These are phyloP conservation scores for Huntiella abstrusa DNA, from an alignment of 2,329 filamentous ascomycete genomes.

Conservation along the genomic window DNA sequence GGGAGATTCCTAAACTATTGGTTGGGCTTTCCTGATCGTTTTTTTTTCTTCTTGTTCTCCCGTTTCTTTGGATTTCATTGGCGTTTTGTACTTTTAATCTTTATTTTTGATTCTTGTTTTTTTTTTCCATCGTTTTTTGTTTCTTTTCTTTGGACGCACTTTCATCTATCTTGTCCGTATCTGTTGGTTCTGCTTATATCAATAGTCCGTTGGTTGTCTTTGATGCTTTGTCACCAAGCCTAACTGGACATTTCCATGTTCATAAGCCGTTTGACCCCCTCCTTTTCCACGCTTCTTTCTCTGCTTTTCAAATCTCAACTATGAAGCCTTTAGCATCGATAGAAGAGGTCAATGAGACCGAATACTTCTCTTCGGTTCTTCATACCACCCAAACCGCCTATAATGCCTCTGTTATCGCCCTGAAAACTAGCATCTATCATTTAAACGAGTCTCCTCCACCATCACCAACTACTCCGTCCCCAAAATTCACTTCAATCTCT, in stretches of 20 bases:
- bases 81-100: too few species aligned
- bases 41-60: too few species aligned
- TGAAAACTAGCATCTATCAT: slow-evolving; percentile 10
- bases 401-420: slow-evolving; percentile 5
- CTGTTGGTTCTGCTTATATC: not conserved
- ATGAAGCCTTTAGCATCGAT: slow-evolving; percentile 8
- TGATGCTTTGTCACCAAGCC: not conserved
- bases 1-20: too few species aligned
- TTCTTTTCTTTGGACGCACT: not conserved
- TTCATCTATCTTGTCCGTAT: not conserved
- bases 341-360: slow-evolving; percentile 9
- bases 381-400: slow-evolving; percentile 6
- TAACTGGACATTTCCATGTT: not conserved
- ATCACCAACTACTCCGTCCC: not conserved
- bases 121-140: not conserved
- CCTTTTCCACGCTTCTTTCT: not conserved
- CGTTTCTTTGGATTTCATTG: too few species aligned
- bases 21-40: too few species aligned
- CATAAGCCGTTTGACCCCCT: not conserved
- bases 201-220: not conserved
- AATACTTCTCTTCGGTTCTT: slow-evolving; percentile 9
- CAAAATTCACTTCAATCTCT: not conserved
- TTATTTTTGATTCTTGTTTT: not conserved
- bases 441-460: slow-evolving; percentile 6
- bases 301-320: not conserved